Conservation (phyloP, 1,139 yeast species). For the Tardiomyces blankii region DNA sequence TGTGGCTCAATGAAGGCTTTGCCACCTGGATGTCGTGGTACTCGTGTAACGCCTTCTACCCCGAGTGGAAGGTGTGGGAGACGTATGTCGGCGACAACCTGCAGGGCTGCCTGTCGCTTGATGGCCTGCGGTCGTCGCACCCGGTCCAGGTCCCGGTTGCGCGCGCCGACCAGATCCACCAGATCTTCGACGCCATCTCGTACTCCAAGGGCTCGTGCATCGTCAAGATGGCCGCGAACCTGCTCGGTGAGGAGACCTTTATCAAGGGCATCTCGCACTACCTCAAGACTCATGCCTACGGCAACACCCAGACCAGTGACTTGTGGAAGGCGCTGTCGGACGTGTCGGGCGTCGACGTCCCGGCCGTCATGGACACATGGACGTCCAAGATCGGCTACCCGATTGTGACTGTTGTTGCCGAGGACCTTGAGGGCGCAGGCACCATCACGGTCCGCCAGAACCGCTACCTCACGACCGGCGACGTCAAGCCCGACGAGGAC, state of each 20-base stretch:
- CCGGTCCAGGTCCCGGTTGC: constrained; percentile 80
- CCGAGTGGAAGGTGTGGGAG: constrained; percentile 83
- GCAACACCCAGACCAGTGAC: constrained; percentile 70
- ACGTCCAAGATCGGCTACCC: constrained; percentile 79
- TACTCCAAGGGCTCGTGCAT: constrained; percentile 76
- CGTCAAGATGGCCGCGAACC: constrained; percentile 64
- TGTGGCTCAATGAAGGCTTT: constrained; percentile 87
- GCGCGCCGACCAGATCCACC: constrained; percentile 75
- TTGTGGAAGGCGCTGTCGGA: constrained; percentile 69
- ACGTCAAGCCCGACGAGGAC: constrained; percentile 63
- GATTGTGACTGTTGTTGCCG: constrained; percentile 49
- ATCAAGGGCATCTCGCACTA: constrained; percentile 69
- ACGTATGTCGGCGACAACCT: constrained; percentile 56
- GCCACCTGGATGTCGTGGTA: constrained; percentile 88
- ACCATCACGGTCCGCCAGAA: constrained; percentile 52
- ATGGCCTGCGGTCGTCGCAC: constrained; percentile 70
- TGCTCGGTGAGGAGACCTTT: constrained; percentile 65
- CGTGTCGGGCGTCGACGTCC: constrained; percentile 66
- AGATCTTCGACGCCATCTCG: constrained; percentile 78
- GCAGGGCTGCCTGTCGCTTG: constrained; percentile 61
- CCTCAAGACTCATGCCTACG: constrained; percentile 57
- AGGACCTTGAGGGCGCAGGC: constrained; percentile 15
- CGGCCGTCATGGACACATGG: constrained; percentile 69
- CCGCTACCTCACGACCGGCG: constrained; percentile 72
- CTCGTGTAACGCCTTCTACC: constrained; percentile 64